Evolutionary conservation across 371 early-diverging fungal genomes (phyloP).

Genomic region (Phascolomyces articulosus): DNA sequence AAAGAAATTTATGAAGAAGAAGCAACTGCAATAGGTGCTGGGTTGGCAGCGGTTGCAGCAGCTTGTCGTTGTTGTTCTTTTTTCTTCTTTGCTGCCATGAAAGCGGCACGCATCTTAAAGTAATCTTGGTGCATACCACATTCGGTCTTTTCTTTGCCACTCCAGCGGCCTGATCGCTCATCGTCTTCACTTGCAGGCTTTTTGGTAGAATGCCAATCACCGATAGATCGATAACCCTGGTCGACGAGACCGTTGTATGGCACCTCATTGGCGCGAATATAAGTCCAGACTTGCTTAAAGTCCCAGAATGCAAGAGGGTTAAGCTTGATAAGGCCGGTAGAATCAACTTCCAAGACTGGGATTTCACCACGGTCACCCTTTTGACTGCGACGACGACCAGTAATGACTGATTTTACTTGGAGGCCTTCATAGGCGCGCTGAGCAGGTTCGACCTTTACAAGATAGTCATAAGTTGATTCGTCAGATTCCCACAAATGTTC

Average conservation of each 20-base stretch:
- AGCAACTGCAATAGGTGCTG: conserved; percentile 10
- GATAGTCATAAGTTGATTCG: conserved; percentile 84
- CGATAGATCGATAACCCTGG: conserved; percentile 91
- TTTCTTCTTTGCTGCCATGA: conserved; percentile 54
- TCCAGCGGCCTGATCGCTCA: conserved; percentile 93
- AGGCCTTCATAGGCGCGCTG: conserved; percentile 84
- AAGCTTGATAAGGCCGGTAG: conserved; percentile 82
- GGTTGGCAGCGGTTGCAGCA: background rate
- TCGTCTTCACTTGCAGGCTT: conserved; percentile 63
- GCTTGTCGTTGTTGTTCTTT: conserved; percentile 35
- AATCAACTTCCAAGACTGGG: conserved; percentile 83
- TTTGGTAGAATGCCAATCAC: conserved; percentile 92
- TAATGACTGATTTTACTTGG: conserved; percentile 78
- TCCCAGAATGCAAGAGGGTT: conserved; percentile 92
- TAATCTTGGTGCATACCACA: conserved; percentile 96
- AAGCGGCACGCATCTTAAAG: conserved; percentile 85
- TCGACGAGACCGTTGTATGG: conserved; percentile 90
- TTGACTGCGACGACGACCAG: conserved; percentile 91
- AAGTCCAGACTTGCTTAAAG: conserved; percentile 85
- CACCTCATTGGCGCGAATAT: conserved; percentile 84
- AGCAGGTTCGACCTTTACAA: conserved; percentile 93
- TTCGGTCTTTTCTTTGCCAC: conserved; percentile 87
- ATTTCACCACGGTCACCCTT: conserved; percentile 81
- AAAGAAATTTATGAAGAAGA: conserved; percentile 7
- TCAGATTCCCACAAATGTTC: conserved; percentile 81